Percentiles rank a stretch among this genome's conserved stretches.
Evolutionary conservation across 1,284 basidiomycete species (phyloP).

Genomic region (Phylloboletellus chloephorus): DNA sequence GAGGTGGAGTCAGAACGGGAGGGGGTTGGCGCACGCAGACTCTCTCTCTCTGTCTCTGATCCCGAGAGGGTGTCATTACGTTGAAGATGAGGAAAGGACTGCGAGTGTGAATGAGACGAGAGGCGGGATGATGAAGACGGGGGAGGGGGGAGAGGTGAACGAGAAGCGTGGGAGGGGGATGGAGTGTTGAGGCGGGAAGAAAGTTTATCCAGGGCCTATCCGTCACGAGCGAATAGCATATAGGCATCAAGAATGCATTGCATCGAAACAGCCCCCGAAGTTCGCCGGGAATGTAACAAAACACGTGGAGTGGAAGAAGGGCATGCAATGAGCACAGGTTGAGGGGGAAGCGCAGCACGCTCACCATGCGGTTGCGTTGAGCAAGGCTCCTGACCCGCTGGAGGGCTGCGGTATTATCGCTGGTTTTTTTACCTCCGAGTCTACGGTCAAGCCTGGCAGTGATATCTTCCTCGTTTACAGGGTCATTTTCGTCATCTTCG

Average conservation of each 20-base stretch:
- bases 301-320: conserved; percentile 25
- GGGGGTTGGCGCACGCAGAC: conserved; percentile 33
- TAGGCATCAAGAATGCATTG: conserved; percentile 10
- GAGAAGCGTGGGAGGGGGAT: conserved; percentile 34
- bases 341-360: conserved; percentile 20
- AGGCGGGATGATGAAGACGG: conserved; percentile 31
- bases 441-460: conserved; percentile 56
- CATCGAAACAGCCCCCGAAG: conserved; percentile 12
- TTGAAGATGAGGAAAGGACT: conserved; percentile 20
- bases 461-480: conserved; percentile 56
- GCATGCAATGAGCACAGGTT: conserved; percentile 15
- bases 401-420: conserved; percentile 53
- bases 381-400: conserved; percentile 64
- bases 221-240: conserved; percentile 20
- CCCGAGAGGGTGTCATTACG: conserved; percentile 49
- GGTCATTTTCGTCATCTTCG: conserved; percentile 58
- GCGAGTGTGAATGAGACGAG: conserved; percentile 28
- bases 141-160: conserved; percentile 33
- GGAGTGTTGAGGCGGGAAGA: conserved; percentile 47
- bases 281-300: conserved; percentile 14
- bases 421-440: conserved; percentile 34
- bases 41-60: conserved; percentile 73
- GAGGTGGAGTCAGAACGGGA: conserved; percentile 31
- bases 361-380: conserved; percentile 65
- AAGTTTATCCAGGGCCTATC: conserved; percentile 64